Percentiles rank a stretch among this genome's conserved stretches.
These are phyloP conservation scores for Actinomucor elegans DNA, from an alignment of 371 early-diverging fungal genomes.

Conservation along the genomic window DNA sequence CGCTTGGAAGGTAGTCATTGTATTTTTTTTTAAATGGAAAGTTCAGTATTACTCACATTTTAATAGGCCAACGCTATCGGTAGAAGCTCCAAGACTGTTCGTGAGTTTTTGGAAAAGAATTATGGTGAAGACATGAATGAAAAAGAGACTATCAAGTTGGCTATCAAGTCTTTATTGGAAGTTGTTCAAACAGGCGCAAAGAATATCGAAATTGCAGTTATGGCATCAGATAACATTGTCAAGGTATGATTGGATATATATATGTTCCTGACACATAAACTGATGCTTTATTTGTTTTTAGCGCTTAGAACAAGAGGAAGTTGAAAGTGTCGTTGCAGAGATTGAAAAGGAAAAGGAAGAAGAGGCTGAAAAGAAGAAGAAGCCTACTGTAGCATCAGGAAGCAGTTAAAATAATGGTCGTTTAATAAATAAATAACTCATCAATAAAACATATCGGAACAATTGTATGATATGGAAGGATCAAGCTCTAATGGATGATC, in stretches of 20 bases:
- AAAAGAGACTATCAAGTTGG: constrained; percentile 85
- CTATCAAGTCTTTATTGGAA: constrained; percentile 91
- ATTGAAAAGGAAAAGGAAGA: constrained; percentile 95
- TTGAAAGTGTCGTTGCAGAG: constrained; percentile 80
- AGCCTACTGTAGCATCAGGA: constrained; percentile 41
- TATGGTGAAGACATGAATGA: constrained; percentile 82
- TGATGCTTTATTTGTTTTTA: constrained; percentile 10
- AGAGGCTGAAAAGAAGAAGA: constrained; percentile 81
- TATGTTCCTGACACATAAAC: not conserved
- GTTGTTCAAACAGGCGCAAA: constrained; percentile 98
- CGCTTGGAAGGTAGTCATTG: constrained; percentile 95
- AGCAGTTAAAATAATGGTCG: too few relatives aligned
- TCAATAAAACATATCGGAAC: too few relatives aligned
- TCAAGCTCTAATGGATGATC: too few relatives aligned
- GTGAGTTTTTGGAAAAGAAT: constrained; percentile 97
- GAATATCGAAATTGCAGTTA: constrained; percentile 95
- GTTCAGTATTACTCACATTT: too few relatives aligned
- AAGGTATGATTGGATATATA: constrained; percentile 49
- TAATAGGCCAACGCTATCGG: constrained; percentile 91
- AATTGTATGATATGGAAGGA: too few relatives aligned
- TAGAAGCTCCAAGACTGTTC: constrained; percentile 94
- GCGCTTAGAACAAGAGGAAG: constrained; percentile 78
- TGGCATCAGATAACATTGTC: constrained; percentile 71
- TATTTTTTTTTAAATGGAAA: too few relatives aligned
- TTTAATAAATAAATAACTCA: too few relatives aligned